Conservation (phyloP, 2,329 filamentous ascomycete species). For the Neonectria punicea region DNA sequence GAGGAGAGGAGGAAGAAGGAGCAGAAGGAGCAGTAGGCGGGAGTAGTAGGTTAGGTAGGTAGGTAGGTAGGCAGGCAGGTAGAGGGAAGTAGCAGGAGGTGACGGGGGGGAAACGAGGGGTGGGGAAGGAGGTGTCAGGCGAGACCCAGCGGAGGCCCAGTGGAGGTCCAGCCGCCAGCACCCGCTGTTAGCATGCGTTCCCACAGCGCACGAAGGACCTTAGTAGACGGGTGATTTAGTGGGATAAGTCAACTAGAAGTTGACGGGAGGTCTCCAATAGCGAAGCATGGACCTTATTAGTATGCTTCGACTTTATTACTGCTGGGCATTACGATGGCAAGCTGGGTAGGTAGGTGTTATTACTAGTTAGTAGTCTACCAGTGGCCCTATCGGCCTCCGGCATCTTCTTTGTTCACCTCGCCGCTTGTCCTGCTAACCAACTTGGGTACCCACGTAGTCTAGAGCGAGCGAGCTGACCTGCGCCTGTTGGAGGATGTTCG, state of each 20-base stretch:
- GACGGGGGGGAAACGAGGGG: constrained; percentile 33
- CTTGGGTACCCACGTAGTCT: background rate
- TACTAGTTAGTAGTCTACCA: background rate
- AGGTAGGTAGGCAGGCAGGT: constrained; percentile 7
- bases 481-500: background rate
- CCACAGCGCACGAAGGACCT: background rate
- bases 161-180: constrained; percentile 12
- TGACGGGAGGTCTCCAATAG: background rate
- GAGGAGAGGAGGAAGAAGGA: constrained; percentile 19
- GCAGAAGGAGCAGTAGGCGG: constrained; percentile 33
- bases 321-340: too few species aligned
- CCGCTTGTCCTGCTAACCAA: background rate
- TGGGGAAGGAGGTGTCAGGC: constrained; percentile 40
- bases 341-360: too few species aligned
- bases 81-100: constrained; percentile 34
- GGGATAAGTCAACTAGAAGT: background rate
- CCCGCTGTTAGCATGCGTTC: constrained; percentile 15
- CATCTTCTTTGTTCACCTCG: background rate
- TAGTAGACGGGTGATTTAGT: background rate
- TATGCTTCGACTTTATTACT: too few species aligned
- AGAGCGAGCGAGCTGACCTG: background rate
- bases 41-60: background rate
- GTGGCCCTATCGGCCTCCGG: background rate
- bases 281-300: too few species aligned
- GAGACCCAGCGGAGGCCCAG: constrained; percentile 15